A percentile compares a stretch with the other conserved stretches of the same genome.
These are phyloP conservation scores for Trametes punicea DNA, from an alignment of 768 basidiomycete genomes.

Conservation along the genomic window DNA sequence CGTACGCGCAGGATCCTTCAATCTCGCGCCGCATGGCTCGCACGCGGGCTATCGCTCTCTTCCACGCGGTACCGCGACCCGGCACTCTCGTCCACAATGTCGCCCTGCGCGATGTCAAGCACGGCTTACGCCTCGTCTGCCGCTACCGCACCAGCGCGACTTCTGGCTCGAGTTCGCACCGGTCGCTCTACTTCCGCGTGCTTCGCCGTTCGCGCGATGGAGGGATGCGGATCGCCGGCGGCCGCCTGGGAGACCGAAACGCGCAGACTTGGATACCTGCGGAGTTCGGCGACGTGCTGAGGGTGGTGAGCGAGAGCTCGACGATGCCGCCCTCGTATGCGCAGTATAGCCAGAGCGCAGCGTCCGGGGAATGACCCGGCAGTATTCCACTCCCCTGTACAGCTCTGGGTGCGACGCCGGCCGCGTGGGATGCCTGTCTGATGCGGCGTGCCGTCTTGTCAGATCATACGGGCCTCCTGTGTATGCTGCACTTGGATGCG, in stretches of 20 bases:
- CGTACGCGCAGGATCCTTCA: background rate
- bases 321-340: slow-evolving; percentile 12
- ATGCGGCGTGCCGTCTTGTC: too few species aligned
- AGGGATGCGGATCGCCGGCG: slow-evolving; percentile 12
- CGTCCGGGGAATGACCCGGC: background rate
- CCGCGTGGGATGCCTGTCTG: too few species aligned
- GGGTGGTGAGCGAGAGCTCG: background rate
- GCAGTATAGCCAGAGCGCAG: background rate
- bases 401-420: too few species aligned
- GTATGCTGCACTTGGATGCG: too few species aligned
- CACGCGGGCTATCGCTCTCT: background rate
- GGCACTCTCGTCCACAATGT: background rate
- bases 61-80: background rate
- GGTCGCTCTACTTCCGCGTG: background rate
- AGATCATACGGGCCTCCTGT: too few species aligned
- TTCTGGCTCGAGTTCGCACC: background rate
- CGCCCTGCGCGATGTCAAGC: background rate
- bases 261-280: slow-evolving; percentile 2
- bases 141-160: background rate
- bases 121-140: background rate
- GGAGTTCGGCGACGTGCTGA: slow-evolving; percentile 4
- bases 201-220: slow-evolving; percentile 4
- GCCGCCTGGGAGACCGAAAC: background rate
- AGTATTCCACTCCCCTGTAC: background rate
- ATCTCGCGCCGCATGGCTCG: background rate